Evolutionary conservation across 495 filamentous ascomycete species (phyloP).

Genomic region (Xylaria longipes): DNA sequence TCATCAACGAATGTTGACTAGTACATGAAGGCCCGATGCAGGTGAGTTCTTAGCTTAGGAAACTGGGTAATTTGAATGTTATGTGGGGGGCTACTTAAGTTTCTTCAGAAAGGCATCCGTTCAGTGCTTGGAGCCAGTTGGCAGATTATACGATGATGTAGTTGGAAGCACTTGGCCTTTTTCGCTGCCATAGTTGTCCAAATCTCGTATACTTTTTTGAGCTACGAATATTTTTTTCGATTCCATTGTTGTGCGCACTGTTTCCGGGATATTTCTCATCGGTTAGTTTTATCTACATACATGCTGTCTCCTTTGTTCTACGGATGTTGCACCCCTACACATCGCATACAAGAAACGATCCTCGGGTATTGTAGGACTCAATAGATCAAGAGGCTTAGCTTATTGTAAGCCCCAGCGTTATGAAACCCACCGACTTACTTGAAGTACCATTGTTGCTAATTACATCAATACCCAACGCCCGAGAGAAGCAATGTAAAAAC

Average conservation of each 20-base stretch:
- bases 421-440: background rate
- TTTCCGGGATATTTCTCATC: background rate
- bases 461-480: background rate
- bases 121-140: too few species aligned
- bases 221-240: background rate
- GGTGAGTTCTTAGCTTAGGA: too few species aligned
- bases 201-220: background rate
- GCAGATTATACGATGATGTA: too few species aligned
- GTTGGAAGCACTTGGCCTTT: background rate
- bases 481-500: background rate
- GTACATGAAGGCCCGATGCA: too few species aligned
- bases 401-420: background rate
- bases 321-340: background rate
- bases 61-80: background rate
- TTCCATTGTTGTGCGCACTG: background rate
- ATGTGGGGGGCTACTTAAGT: background rate
- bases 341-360: background rate
- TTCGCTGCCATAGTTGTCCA: background rate
- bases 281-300: background rate
- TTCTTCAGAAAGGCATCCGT: background rate
- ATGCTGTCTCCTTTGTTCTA: background rate
- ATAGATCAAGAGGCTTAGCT: background rate
- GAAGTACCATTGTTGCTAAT: background rate
- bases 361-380: background rate
- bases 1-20: background rate